Base-by-base conservation (phyloP, 495 filamentous ascomycete genomes). In the Xylaria grammica region DNA sequence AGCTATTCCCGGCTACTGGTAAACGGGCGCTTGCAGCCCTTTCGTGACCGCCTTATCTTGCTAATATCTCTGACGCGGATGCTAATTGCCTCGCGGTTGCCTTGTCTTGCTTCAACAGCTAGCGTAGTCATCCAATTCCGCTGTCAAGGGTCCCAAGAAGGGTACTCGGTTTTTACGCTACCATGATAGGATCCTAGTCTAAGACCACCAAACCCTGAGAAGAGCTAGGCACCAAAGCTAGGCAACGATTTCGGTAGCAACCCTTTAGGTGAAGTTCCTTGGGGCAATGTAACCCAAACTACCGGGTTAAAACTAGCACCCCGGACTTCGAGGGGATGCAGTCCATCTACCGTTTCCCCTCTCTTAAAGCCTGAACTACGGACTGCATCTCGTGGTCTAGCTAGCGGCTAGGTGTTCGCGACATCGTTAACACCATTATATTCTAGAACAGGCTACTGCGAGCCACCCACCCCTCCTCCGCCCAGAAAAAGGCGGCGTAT, bases 1-100 rank as follows among this genome's bases (percentile, higher is more conserved):
- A 60, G 45, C n/a, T 48, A 51, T 45, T 62, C 49, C 60, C 60
- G 38, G 60, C 48, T 62, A 53, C 49, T 29, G 60, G 49, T 53
- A 63, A 32, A 19, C 27, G 40, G 50, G 48, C 48, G 13, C 10
- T 3, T 48, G 42, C 56, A 34, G 17, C 26, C 42, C 27, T 44
- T 19, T 46, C 53, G 32, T 15, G 32, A 13, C 27, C 44, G 27
- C 22, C 48, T 44, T 53, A 44, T 42, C 29, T 51, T 52, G 46
- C 59, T 52, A 44, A 20, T 45, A 38, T 46, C 26, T 19, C 51
- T 7, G 40, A 36, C 48, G 44, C 48, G 60, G 38, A 48, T 53
- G 42, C 29, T 5, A 22, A 26, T 63, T 36, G 60, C 60, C 60
- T 55, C 13, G 29, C 20, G 10, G 60, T 38, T 48, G 60, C 50